Percentiles rank a stretch among this genome's conserved stretches.
Evolutionary conservation across 2,329 filamentous ascomycete genomes (phyloP).

Genomic region (Aspergillus pseudotamarii): DNA sequence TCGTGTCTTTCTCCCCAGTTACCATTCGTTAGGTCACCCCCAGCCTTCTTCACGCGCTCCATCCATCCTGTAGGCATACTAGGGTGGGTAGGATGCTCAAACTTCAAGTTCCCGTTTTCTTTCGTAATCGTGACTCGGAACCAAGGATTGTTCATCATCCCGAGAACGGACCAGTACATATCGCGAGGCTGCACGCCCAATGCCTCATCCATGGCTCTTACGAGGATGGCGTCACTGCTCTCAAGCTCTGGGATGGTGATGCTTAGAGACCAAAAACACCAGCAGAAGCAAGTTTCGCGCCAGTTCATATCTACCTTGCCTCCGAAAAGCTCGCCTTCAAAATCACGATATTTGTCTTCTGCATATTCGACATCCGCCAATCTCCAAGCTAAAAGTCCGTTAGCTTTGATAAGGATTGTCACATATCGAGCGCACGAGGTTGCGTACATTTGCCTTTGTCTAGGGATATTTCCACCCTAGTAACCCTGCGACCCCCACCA

Average conservation of each 20-base stretch:
- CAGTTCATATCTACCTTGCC: constrained; percentile 78
- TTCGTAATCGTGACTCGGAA: constrained; percentile 77
- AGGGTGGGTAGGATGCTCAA: constrained; percentile 88
- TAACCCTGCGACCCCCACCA: constrained; percentile 82
- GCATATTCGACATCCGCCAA: constrained; percentile 78
- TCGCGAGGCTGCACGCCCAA: constrained; percentile 86
- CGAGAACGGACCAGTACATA: constrained; percentile 94
- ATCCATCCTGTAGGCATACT: constrained; percentile 86
- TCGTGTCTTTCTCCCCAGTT: constrained; percentile 77
- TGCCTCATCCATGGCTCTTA: constrained; percentile 86
- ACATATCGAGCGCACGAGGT: not conserved
- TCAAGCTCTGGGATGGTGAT: constrained; percentile 65
- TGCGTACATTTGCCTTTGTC: constrained; percentile 70
- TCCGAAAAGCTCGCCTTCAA: constrained; percentile 68
- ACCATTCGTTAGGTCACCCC: constrained; percentile 78
- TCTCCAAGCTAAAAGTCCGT: constrained; percentile 60
- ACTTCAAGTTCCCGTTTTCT: constrained; percentile 66
- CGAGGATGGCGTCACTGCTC: constrained; percentile 71
- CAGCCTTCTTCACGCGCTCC: constrained; percentile 82
- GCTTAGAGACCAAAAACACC: constrained; percentile 86
- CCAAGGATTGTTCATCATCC: constrained; percentile 99
- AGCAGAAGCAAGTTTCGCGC: constrained; percentile 82
- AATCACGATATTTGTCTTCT: constrained; percentile 78
- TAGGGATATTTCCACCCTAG: constrained; percentile 78
- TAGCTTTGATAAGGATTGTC: constrained; percentile 8